Conservation (phyloP, 805 yeast species). For the Lachancea lanzarotensis region DNA sequence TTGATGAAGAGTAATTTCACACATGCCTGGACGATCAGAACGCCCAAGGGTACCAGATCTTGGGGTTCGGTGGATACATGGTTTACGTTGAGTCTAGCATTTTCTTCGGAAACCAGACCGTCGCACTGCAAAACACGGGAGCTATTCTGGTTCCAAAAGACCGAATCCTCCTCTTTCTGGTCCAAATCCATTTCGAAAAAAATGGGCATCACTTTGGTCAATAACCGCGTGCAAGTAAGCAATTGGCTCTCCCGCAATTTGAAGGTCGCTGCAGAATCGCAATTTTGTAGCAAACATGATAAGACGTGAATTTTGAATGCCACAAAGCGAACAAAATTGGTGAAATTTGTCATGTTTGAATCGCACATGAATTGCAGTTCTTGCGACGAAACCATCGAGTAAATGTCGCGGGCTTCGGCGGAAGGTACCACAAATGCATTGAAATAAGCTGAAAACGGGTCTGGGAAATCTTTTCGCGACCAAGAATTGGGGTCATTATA, state of each 20-base stretch:
- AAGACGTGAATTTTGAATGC: constrained; percentile 30
- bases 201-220: constrained; percentile 62
- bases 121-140: constrained; percentile 4
- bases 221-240: constrained; percentile 55
- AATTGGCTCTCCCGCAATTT: constrained; percentile 32
- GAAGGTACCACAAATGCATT: constrained; percentile 23
- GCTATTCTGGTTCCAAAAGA: constrained; percentile 18
- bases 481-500: constrained; percentile 23
- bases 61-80: not conserved
- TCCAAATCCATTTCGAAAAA: constrained; percentile 48
- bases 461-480: constrained; percentile 4
- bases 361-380: constrained; percentile 59
- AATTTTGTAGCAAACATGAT: constrained; percentile 16
- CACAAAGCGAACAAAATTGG: constrained; percentile 42
- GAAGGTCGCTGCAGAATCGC: constrained; percentile 1
- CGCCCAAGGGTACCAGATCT: constrained; percentile 32
- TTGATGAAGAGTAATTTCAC: constrained; percentile 25
- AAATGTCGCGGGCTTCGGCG: constrained; percentile 48
- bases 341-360: constrained; percentile 50
- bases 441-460: constrained; percentile 12
- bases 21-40: constrained; percentile 22
- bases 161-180: constrained; percentile 26
- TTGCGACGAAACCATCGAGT: constrained; percentile 45
- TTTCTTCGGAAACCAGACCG: constrained; percentile 8
- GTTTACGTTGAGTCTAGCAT: constrained; percentile 12